phyloP scores from a whole-genome alignment of 2,329 filamentous ascomycete species.

The Diplodia sapinea region DNA sequence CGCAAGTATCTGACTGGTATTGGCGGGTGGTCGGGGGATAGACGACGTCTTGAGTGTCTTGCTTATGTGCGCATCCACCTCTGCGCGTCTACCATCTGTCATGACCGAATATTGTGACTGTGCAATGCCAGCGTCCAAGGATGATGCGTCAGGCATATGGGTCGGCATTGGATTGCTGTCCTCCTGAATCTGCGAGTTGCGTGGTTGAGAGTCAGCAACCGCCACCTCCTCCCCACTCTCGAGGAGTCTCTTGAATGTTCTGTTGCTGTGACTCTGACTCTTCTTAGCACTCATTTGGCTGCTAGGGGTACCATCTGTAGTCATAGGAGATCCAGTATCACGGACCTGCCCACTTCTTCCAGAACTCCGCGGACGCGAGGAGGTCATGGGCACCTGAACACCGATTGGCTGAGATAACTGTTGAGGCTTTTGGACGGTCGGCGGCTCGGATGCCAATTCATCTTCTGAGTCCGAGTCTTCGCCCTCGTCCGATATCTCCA shows the following conservation, averaged over 20 bases:
- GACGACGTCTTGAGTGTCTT: conserved; percentile 33
- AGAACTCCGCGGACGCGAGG: conserved; percentile 42
- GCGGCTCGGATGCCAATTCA: conserved; percentile 38
- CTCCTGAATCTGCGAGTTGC: conserved; percentile 36
- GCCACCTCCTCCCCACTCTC: conserved; percentile 40
- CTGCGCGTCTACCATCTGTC: conserved; percentile 15
- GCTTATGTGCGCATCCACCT: conserved; percentile 31
- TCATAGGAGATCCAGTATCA: background rate
- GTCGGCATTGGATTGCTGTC: conserved; percentile 41
- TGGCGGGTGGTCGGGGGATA: conserved; percentile 39
- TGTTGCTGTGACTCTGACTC: conserved; percentile 1
- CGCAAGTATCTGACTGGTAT: conserved; percentile 32
- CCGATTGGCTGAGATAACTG: conserved; percentile 30
- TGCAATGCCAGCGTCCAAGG: conserved; percentile 45
- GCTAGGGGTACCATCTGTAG: background rate
- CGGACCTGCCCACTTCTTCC: background rate
- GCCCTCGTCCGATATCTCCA: conserved; percentile 36
- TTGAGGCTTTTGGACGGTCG: conserved; percentile 33
- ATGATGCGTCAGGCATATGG: conserved; percentile 45
- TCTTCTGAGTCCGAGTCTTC: conserved; percentile 38
- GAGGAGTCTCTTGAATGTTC: conserved; percentile 9
- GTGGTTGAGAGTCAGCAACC: conserved; percentile 55
- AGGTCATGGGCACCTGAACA: conserved; percentile 47
- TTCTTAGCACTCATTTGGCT: background rate
- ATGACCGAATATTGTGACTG: conserved; percentile 39